phyloP scores from a whole-genome alignment of 768 basidiomycete species.

The Boletus rubescentipes region DNA sequence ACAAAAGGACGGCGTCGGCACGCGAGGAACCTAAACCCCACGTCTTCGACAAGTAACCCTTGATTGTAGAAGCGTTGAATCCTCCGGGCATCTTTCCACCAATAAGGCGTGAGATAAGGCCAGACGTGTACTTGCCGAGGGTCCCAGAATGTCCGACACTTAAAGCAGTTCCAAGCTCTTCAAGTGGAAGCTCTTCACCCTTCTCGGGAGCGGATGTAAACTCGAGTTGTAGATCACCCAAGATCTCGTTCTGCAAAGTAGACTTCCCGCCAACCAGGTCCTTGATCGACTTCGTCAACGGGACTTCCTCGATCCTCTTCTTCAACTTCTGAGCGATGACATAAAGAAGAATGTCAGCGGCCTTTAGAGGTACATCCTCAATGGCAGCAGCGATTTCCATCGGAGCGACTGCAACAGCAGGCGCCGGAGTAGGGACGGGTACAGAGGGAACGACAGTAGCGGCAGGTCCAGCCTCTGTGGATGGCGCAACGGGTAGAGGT shows the following conservation, averaged over 20 bases:
- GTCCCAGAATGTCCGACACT: conserved; percentile 77
- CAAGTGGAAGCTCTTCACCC: conserved; percentile 94
- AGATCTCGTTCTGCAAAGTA: conserved; percentile 96
- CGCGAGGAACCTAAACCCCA: conserved; percentile 95
- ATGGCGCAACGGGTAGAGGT: conserved; percentile 31
- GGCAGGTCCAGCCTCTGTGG: conserved; percentile 34
- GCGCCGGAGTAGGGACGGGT: conserved; percentile 41
- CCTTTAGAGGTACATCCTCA: conserved; percentile 90
- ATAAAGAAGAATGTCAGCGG: conserved; percentile 79
- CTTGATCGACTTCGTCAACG: conserved; percentile 92
- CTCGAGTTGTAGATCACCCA: conserved; percentile 95
- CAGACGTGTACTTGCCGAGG: conserved; percentile 91
- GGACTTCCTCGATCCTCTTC: conserved; percentile 88
- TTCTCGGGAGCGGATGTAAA: conserved; percentile 96
- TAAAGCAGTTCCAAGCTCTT: conserved; percentile 89
- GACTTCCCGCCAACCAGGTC: conserved; percentile 99
- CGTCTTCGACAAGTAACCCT: conserved; percentile 82
- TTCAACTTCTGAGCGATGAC: conserved; percentile 98
- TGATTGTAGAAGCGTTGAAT: conserved; percentile 92
- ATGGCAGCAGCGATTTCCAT: conserved; percentile 69
- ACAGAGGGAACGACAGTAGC: conserved; percentile 39
- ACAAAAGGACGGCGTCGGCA: conserved; percentile 84
- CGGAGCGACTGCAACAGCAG: conserved; percentile 46
- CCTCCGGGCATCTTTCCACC: conserved; percentile 99
- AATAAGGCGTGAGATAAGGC: conserved; percentile 87